These are phyloP conservation scores for Phoma sp. DNA, from an alignment of 2,329 filamentous ascomycete genomes.

Conservation along the genomic window DNA sequence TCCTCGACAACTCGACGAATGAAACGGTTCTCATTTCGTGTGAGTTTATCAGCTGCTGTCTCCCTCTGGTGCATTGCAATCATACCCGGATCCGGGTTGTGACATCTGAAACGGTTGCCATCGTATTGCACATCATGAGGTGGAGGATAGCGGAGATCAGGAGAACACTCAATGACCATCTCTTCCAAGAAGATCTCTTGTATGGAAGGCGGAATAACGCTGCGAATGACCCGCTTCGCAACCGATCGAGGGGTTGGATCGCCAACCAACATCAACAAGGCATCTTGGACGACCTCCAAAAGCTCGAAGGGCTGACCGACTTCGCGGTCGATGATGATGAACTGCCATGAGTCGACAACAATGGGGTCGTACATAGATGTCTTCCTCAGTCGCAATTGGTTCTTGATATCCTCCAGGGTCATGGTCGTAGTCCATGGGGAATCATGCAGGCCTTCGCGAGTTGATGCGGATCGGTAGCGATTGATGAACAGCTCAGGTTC, in stretches of 20 bases:
- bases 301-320: conserved; percentile 33
- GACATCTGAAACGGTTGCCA: conserved; percentile 30
- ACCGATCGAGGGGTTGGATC: conserved; percentile 33
- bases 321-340: conserved; percentile 42
- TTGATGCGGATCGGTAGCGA: conserved; percentile 24
- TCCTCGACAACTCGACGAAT: conserved; percentile 34
- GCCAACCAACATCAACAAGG: conserved; percentile 30
- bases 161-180: conserved; percentile 24
- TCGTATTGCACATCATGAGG: conserved; percentile 37
- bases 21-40: conserved; percentile 34
- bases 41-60: background rate
- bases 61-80: conserved; percentile 19
- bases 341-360: conserved; percentile 42
- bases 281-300: conserved; percentile 39
- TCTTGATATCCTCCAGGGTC: conserved; percentile 39
- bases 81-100: conserved; percentile 25
- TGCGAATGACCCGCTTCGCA: conserved; percentile 32
- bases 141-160: conserved; percentile 24
- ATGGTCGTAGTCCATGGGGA: conserved; percentile 25
- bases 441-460: conserved; percentile 20
- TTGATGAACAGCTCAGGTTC: conserved; percentile 36
- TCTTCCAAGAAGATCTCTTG: conserved; percentile 36
- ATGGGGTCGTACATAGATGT: conserved; percentile 40
- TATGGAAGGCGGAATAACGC: conserved; percentile 31
- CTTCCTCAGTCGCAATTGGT: conserved; percentile 32